A percentile compares a stretch with the other conserved stretches of the same genome.
Evolutionary conservation across 208 protist species (phyloP).

Genomic region (Novymonas esmeraldas): DNA sequence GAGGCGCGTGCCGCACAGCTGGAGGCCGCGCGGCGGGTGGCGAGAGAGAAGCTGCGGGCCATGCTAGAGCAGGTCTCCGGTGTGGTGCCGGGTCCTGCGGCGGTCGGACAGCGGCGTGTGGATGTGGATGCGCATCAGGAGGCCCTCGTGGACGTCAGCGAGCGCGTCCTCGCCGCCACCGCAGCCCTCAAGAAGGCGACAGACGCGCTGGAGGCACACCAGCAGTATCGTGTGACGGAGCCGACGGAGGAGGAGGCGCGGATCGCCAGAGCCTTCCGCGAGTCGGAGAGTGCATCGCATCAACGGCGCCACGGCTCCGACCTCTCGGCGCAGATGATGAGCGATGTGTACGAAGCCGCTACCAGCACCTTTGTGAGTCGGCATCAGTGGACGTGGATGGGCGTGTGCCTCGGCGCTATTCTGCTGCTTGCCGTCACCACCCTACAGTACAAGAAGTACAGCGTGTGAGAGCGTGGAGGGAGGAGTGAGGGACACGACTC

Average conservation of each 20-base stretch:
- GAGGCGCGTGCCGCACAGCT: background rate
- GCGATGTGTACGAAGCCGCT: slow-evolving; percentile 28
- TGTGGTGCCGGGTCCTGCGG: background rate
- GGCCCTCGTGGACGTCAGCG: background rate
- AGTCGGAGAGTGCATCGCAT: background rate
- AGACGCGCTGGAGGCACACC: background rate
- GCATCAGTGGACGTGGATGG: slow-evolving; percentile 16
- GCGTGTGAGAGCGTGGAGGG: background rate
- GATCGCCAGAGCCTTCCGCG: slow-evolving; percentile 13
- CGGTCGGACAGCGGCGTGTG: background rate
- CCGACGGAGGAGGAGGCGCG: slow-evolving; percentile 10
- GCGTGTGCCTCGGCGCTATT: slow-evolving; percentile 27
- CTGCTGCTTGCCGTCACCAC: slow-evolving; percentile 22
- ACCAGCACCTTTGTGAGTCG: slow-evolving; percentile 13
- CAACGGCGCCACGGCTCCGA: background rate
- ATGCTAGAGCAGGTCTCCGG: background rate
- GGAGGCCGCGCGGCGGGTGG: background rate
- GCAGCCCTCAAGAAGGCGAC: background rate
- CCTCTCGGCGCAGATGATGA: slow-evolving; percentile 1
- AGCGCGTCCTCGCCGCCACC: slow-evolving; percentile 3
- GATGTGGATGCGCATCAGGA: background rate
- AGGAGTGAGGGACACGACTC: background rate
- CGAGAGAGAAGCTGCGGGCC: slow-evolving; percentile 4
- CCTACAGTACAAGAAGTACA: slow-evolving; percentile 40
- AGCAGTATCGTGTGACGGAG: background rate